A percentile compares a stretch with the other conserved stretches of the same genome.
These are phyloP conservation scores for Malus hybrid DNA, from an alignment of 331 rosid genomes.

Conservation along the genomic window DNA sequence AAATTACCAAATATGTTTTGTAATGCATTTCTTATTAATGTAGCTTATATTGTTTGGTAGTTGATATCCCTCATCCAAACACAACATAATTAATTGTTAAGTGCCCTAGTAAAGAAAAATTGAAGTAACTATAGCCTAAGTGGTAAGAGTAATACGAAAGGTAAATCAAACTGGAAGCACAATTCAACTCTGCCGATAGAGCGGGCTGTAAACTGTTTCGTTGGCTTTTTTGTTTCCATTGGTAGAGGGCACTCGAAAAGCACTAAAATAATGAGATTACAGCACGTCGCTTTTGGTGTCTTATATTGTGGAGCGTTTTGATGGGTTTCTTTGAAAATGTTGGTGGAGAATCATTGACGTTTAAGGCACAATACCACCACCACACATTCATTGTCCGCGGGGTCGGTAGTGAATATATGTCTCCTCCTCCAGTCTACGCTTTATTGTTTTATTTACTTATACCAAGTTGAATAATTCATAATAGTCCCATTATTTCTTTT, in stretches of 20 bases:
- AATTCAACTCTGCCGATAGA: no score
- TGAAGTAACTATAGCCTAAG: no score
- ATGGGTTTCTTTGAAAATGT: slow-evolving; percentile 27
- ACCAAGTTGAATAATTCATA: no score
- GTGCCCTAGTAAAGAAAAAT: no score
- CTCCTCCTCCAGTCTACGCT: neutral
- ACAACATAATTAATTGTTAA: neutral
- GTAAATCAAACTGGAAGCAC: no score
- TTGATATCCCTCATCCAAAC: no score
- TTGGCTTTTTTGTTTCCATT: slow-evolving; percentile 7
- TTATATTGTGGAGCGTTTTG: slow-evolving; percentile 25
- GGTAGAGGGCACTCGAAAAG: neutral
- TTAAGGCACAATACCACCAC: slow-evolving; percentile 31
- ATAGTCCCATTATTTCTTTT: no score
- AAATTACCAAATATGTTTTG: no score
- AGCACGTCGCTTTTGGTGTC: slow-evolving; percentile 28
- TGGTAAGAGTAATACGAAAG: no score
- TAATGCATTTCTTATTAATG: no score
- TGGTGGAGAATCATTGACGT: slow-evolving; percentile 25
- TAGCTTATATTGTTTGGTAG: no score
- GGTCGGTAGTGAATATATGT: neutral
- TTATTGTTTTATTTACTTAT: no score
- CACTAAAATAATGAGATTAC: slow-evolving; percentile 15
- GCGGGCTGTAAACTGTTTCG: slow-evolving; percentile 4
- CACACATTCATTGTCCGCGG: slow-evolving; percentile 14